phyloP scores from a whole-genome alignment of 768 basidiomycete genomes.

The Cystobasidium tubakii region DNA sequence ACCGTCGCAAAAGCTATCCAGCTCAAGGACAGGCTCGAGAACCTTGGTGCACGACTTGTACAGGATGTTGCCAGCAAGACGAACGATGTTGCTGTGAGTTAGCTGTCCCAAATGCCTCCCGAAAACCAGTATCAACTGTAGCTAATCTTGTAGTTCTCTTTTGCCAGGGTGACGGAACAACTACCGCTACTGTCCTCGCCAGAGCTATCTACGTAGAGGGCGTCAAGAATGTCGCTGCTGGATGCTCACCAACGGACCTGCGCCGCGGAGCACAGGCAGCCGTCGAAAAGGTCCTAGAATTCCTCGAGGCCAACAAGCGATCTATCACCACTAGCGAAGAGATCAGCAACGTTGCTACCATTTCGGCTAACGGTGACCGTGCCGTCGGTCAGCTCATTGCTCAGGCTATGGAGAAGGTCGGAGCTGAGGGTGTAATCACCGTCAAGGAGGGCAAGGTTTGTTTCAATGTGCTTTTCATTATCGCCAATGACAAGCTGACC shows the following conservation, averaged over 20 bases:
- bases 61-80: constrained; percentile 96
- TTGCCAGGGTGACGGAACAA: constrained; percentile 77
- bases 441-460: constrained; percentile 82
- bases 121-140: not conserved
- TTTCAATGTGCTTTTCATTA: not conserved
- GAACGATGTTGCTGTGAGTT: constrained; percentile 23
- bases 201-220: constrained; percentile 97
- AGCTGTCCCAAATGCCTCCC: not conserved
- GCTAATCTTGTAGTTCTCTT: constrained; percentile 52
- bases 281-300: constrained; percentile 88
- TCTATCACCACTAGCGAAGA: constrained; percentile 94
- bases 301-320: constrained; percentile 78
- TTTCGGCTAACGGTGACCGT: constrained; percentile 69
- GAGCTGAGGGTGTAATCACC: constrained; percentile 97
- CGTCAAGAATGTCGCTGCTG: constrained; percentile 97
- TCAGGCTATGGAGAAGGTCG: constrained; percentile 98
- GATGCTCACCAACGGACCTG: constrained; percentile 99
- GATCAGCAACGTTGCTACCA: constrained; percentile 92
- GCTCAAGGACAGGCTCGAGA: constrained; percentile 82
- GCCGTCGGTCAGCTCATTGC: constrained; percentile 93
- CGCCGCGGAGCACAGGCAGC: constrained; percentile 96
- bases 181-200: constrained; percentile 92
- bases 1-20: constrained; percentile 92
- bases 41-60: constrained; percentile 60
- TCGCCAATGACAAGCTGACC: not conserved